Evolutionary conservation across 805 yeast genomes (phyloP).

Genomic region (Monosporozyma solicola): DNA sequence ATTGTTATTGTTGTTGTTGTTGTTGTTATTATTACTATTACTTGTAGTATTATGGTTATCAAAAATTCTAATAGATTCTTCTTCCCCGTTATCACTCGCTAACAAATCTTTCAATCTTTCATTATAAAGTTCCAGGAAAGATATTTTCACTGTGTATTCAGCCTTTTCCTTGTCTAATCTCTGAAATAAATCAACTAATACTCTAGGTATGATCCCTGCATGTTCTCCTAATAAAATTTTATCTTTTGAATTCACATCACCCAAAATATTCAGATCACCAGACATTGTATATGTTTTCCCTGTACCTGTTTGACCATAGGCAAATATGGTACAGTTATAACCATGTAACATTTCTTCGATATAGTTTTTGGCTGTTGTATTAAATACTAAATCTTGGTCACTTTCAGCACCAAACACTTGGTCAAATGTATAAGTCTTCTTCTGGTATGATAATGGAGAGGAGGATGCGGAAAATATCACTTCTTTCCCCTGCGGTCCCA

Average conservation of each 20-base stretch:
- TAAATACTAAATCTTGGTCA: conserved; percentile 59
- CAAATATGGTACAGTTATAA: conserved; percentile 70
- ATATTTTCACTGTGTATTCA: conserved; percentile 58
- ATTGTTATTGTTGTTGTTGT: background rate
- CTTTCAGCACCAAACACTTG: conserved; percentile 75
- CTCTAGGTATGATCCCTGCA: conserved; percentile 60
- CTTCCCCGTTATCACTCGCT: conserved; percentile 32
- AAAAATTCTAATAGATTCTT: conserved; percentile 36
- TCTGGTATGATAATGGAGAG: conserved; percentile 14
- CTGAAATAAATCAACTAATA: conserved; percentile 46
- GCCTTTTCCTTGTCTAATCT: conserved; percentile 33
- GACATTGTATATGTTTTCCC: conserved; percentile 74
- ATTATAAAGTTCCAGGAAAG: conserved; percentile 74
- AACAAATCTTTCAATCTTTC: conserved; percentile 70
- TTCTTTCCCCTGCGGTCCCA: conserved; percentile 38
- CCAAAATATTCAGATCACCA: conserved; percentile 48
- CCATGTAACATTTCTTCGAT: conserved; percentile 60
- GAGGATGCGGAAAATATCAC: conserved; percentile 28
- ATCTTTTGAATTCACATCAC: conserved; percentile 22
- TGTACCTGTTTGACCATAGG: conserved; percentile 86
- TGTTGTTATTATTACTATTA: background rate
- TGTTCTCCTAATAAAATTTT: conserved; percentile 31
- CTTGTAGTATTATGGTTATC: conserved; percentile 33
- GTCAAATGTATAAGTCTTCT: conserved; percentile 60
- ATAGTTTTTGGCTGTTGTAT: conserved; percentile 49